phyloP scores from a whole-genome alignment of 176 grass and related monocot species.

The Zea mays region Zm-B73-REFERENCE-NAM-5.0 NC_050096.1:298566501-298567000 shows the following conservation, averaged over 20 bases:
- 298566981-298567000: slow-evolving; percentile 61
- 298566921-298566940: slow-evolving; percentile 76
- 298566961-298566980: slow-evolving; percentile 71
- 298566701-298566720: slow-evolving; percentile 72
- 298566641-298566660: slow-evolving; percentile 74
- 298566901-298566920: slow-evolving; percentile 65
- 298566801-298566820: slow-evolving; percentile 85
- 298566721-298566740: slow-evolving; percentile 59
- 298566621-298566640: slow-evolving; percentile 62
- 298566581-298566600: slow-evolving; percentile 66
- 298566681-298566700: slow-evolving; percentile 75
- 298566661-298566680: slow-evolving; percentile 61
- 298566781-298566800: slow-evolving; percentile 75
- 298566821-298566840: slow-evolving; percentile 73
- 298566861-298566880: slow-evolving; percentile 78
- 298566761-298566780: not conserved
- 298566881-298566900: slow-evolving; percentile 72
- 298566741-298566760: slow-evolving; percentile 47
- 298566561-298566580: slow-evolving; percentile 71
- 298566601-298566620: slow-evolving; percentile 94
- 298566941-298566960: slow-evolving; percentile 57
- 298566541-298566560: slow-evolving; percentile 89
- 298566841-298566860: slow-evolving; percentile 52
- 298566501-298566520: slow-evolving; percentile 58
- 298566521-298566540: slow-evolving; percentile 83